Percentiles rank a stretch among this genome's conserved stretches.
Evolutionary conservation across 2,329 filamentous ascomycete species (phyloP).

Genomic region (Neocucurbitaria cava): DNA sequence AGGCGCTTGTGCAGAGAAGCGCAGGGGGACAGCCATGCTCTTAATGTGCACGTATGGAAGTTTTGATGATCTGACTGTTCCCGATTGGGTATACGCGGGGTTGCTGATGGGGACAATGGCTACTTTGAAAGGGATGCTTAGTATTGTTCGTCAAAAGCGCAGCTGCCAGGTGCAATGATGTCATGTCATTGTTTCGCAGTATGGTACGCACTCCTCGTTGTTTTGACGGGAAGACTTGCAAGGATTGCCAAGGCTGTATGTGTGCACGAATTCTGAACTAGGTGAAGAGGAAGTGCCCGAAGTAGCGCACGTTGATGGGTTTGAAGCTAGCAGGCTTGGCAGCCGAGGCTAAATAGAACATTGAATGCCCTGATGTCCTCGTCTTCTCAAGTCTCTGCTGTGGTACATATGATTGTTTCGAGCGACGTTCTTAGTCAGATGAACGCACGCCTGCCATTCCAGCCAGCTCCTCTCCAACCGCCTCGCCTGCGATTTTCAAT

Average conservation of each 20-base stretch:
- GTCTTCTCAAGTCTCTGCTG: too few relatives aligned
- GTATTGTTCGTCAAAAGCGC: constrained; percentile 35
- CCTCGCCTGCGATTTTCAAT: constrained; percentile 39
- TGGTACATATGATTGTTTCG: background rate
- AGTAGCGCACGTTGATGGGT: constrained; percentile 11
- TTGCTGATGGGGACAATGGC: constrained; percentile 35
- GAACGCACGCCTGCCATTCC: constrained; percentile 47
- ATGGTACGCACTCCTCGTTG: background rate
- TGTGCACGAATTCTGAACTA: background rate
- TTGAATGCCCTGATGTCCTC: too few relatives aligned
- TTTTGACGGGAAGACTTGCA: background rate
- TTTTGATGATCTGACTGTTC: constrained; percentile 4
- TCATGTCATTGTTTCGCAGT: constrained; percentile 11
- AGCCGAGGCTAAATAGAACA: constrained; percentile 5
- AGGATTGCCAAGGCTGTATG: constrained; percentile 3
- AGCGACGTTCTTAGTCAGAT: constrained; percentile 31
- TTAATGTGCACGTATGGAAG: constrained; percentile 10
- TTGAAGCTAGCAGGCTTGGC: constrained; percentile 28
- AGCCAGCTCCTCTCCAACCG: constrained; percentile 42
- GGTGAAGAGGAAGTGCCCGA: constrained; percentile 3
- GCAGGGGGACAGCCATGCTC: constrained; percentile 36
- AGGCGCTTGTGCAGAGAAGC: constrained; percentile 24
- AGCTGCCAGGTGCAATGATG: constrained; percentile 7
- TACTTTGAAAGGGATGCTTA: constrained; percentile 23
- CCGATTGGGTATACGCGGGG: constrained; percentile 22